Base-by-base conservation (phyloP, 1,284 basidiomycete genomes). In the Laetiporus sulphureus region DNA sequence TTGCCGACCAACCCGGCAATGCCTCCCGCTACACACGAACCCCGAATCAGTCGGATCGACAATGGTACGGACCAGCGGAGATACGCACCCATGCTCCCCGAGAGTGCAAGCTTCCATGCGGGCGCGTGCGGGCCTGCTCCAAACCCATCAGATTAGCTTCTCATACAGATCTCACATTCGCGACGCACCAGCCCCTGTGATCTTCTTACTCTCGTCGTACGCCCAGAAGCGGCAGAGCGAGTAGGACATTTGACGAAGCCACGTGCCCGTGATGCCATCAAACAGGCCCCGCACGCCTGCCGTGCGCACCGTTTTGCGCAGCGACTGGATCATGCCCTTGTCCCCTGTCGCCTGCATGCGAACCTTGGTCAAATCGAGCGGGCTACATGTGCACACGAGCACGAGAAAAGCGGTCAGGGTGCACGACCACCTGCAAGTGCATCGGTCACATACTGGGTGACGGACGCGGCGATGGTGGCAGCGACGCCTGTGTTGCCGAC, bases 171-270 rank as follows among this genome's bases (percentile, higher is more conserved):
- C 16, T 23, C 3, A 2, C 12, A 24, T 19, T 19, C 7, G n/a
- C 21, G 20, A 58, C 63, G 34, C 44, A 67, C 72, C 69, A 6
- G 81, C 82, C 22, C 85, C 85, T 2, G 93, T 54, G 4, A 80
- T 52, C 66, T 83, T 88, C 72, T 94, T 94, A 60, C 86, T 83
- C 65, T 88, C 84, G 54, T 95, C 91, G 64, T 94, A 94, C 18
- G 89, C 88, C 74, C 91, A 93, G 70, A 95, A 95, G 12, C 91
- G 78, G 58, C 89, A 92, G 60, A 94, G 71, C 34, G 88, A 92
- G 66, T 94, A 94, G 20, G 83, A 90, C 91, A 94, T 91, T 65
- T 95, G 92, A 25, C 92, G 78, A 57, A 94, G 66, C 76, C 91
- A 84, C 22, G 91, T 94, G 23, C 91, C 92, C 1, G 84, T 74